Base-by-base conservation (phyloP, 2,329 filamentous ascomycete species). In the Helicocarpus griseus region DNA sequence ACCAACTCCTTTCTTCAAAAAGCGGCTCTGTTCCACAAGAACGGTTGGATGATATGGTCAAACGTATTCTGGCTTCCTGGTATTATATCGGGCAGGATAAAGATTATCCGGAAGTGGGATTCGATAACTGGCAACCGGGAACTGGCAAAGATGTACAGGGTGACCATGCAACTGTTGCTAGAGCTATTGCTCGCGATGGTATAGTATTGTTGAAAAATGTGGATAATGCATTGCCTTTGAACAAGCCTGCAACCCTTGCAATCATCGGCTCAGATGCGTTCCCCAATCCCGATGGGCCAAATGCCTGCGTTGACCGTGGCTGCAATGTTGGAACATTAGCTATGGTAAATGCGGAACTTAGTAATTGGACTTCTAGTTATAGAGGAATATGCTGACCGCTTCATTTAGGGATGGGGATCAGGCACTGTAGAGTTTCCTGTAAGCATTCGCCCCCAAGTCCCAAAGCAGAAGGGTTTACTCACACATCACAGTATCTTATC, bases 381-480 rank as follows among this genome's bases (percentile, higher is more conserved):
- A 11, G n/a, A 17, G 2, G 9, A 9, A 41, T 41, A 22, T 17
- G n/a, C 21, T 19, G 21, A 22, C 21, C n/a, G 6, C 11, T 19
- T 41, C 22, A 7, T 7, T 5, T 45, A 45, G 41, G 79, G 79
- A 13, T 89, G 86, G 86, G 86, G 86, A 0, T 85, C 81, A 2
- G 86, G 86, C 46, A 83, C 81, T 0, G 73, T 83, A 3, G 77
- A 86, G 51, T 89, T 84, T 69, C 82, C 86, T 0, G 59, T 62
- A 53, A 29, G 53, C 52, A n/a, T 17, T 14, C 14, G n/a, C 31
- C 31, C 9, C 31, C 9, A 14, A 1, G n/a, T 7, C n/a, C 31
- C 9, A 8, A 4, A 17, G 22, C n/a, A 8, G 52, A 26, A 7
- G 43, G 56, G 28, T 54, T 40, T n/a, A 35, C 31, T 35, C 9